These are phyloP conservation scores for Cladosporium sp. DNA, from an alignment of 2,329 filamentous ascomycete genomes.

Conservation along the genomic window DNA sequence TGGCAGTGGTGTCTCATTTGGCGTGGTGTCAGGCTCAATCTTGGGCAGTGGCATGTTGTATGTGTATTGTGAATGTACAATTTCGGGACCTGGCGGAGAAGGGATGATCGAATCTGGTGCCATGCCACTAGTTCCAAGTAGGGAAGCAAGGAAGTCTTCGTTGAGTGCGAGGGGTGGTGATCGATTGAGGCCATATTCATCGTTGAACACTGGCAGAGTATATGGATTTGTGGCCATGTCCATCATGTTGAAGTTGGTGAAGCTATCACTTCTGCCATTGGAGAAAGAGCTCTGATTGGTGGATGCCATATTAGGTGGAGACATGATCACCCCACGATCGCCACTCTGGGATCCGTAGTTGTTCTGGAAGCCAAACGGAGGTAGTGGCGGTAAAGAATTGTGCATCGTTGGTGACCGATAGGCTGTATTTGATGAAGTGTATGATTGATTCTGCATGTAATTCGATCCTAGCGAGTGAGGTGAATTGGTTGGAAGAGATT, in stretches of 20 bases:
- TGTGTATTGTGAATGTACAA: conserved; percentile 5
- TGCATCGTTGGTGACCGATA: conserved; percentile 27
- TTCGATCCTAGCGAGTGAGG: conserved; percentile 22
- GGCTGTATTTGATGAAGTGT: conserved; percentile 23
- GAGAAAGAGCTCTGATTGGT: conserved; percentile 25
- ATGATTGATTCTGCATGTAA: conserved; percentile 25
- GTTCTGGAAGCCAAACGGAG: conserved; percentile 28
- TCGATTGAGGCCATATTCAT: conserved; percentile 72
- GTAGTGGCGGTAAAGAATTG: conserved; percentile 27
- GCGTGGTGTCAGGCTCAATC: conserved; percentile 27
- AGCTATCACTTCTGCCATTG: conserved; percentile 25
- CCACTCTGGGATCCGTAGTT: conserved; percentile 16
- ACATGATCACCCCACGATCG: conserved; percentile 26
- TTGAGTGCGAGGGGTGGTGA: conserved; percentile 64
- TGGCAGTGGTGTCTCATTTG: not conserved
- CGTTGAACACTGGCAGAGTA: conserved; percentile 83
- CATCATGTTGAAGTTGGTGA: conserved; percentile 38
- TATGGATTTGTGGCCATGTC: conserved; percentile 52
- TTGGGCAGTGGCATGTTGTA: conserved; percentile 27
- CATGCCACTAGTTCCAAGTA: conserved; percentile 25
- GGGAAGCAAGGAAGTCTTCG: conserved; percentile 30
- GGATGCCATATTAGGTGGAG: conserved; percentile 26
- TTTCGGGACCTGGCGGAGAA: conserved; percentile 28
- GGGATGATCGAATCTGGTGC: conserved; percentile 21
- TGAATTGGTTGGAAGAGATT: conserved; percentile 29